Base-by-base conservation (phyloP, 495 filamentous ascomycete genomes). In the Penicillium pancosmium region DNA sequence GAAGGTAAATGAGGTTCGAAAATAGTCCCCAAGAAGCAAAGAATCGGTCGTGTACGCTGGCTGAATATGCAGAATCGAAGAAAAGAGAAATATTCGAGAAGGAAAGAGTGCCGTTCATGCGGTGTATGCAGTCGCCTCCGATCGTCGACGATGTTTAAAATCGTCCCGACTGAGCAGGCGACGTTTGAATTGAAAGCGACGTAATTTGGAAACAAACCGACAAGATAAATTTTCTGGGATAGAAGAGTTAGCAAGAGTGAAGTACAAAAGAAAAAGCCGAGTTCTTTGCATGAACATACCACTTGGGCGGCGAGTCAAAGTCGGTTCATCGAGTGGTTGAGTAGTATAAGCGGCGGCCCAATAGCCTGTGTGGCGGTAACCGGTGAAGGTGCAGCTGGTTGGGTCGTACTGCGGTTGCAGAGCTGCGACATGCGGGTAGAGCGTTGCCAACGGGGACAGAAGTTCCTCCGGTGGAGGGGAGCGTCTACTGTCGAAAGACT, bases 381-480 rank as follows among this genome's bases (percentile, higher is more conserved):
- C 74, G 27, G 70, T 71, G 49, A 71, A 71, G 60, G 77, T 75
- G 66, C 72, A 78, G 55, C 54, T 54, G 43, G 65, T 63, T 15
- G 76, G 62, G 34, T 75, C 64, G 65, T 70, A 65, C 61, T 68
- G 71, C 13, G 70, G 71, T 60, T 78, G 75, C 50, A 76, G 62
- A 21, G 73, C 73, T 12, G 71, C 60, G 46, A 78, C 75, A 56
- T 78, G 75, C 11, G 75, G 75, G 55, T 78, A 78, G 50, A 78
- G 70, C 16, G 50, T 47, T 55, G 67, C 73, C n/a, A 78, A 59
- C 12, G 75, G 73, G 27, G 71, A 70, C 51, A 78, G 72, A 13
- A 78, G 61, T 46, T 74, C 69, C 40, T 74, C 69, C 25, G 69
- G 63, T 15, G 67, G 64, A 40, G 67, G 64, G 31, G 63, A 66